phyloP scores from a whole-genome alignment of 768 basidiomycete genomes.

The Cubamyces lactineus region DNA sequence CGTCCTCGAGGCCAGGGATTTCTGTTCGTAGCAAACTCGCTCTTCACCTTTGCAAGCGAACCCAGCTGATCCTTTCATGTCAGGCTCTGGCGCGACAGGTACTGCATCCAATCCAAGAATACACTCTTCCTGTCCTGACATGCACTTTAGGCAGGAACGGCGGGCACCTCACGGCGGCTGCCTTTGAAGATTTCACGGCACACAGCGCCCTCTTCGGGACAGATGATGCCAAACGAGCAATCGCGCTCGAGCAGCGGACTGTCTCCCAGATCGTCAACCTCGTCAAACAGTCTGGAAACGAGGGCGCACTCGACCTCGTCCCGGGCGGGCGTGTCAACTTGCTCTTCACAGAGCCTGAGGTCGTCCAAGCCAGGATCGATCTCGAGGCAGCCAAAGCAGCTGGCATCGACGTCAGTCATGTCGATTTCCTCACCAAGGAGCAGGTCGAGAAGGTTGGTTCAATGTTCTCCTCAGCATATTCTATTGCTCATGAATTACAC shows the following conservation, averaged over 20 bases:
- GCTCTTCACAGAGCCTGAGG: conserved; percentile 51
- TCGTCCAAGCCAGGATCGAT: conserved; percentile 43
- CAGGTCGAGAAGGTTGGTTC: conserved; percentile 51
- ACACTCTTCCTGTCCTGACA: not conserved
- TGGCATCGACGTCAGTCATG: conserved; percentile 48
- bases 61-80: not conserved
- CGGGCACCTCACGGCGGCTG: conserved; percentile 65
- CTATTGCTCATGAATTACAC: not conserved
- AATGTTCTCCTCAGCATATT: not conserved
- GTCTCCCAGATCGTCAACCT: conserved; percentile 50
- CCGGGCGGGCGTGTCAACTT: conserved; percentile 56
- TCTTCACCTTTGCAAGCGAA: not conserved
- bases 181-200: conserved; percentile 49
- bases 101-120: not conserved
- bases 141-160: conserved; percentile 67
- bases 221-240: conserved; percentile 57
- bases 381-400: conserved; percentile 56
- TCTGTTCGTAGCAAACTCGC: conserved; percentile 57
- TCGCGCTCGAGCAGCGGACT: conserved; percentile 62
- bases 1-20: conserved; percentile 83
- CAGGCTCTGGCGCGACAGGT: conserved; percentile 83
- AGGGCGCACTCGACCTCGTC: conserved; percentile 62
- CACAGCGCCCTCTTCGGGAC: conserved; percentile 46
- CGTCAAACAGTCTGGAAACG: conserved; percentile 47
- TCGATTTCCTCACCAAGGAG: conserved; percentile 50